A percentile compares a stretch with the other conserved stretches of the same genome.
phyloP scores from a whole-genome alignment of 192 early-diverging fungal genomes.

The Coemansia nantahalensis region DNA sequence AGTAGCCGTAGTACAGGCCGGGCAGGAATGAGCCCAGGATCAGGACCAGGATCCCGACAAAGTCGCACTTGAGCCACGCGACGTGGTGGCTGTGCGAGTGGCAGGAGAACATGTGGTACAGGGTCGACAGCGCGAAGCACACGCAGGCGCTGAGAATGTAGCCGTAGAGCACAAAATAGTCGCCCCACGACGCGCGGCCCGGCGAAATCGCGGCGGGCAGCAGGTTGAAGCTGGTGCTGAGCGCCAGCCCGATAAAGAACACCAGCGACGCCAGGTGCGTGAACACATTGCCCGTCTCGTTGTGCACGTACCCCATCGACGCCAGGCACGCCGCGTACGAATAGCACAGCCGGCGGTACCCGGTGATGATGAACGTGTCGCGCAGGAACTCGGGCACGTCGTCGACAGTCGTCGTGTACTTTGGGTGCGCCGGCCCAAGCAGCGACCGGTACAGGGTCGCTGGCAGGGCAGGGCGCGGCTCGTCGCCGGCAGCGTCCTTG shows the following conservation, averaged over 20 bases:
- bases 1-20: conserved; percentile 57
- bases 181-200: conserved; percentile 55
- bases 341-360: conserved; percentile 77
- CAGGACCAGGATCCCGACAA: conserved; percentile 83
- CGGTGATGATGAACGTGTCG: conserved; percentile 74
- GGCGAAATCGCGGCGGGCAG: conserved; percentile 42
- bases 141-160: conserved; percentile 74
- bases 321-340: conserved; percentile 73
- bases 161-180: conserved; percentile 68
- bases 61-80: conserved; percentile 74
- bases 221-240: conserved; percentile 42
- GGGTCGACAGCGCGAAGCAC: conserved; percentile 78
- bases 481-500: neutral
- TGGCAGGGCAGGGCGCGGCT: too few relatives aligned
- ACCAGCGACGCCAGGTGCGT: conserved; percentile 76
- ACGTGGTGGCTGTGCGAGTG: conserved; percentile 66
- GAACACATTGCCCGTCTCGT: conserved; percentile 92
- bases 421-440: conserved; percentile 39
- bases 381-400: conserved; percentile 69
- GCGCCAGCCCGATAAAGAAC: conserved; percentile 57
- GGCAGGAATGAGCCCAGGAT: conserved; percentile 61
- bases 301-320: conserved; percentile 82
- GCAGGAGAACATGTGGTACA: conserved; percentile 79
- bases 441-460: conserved; percentile 30
- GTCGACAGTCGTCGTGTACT: conserved; percentile 49